Evolutionary conservation across 202 grass and related monocot species (phyloP).

Genomic region (Musa balbisiana): DNA sequence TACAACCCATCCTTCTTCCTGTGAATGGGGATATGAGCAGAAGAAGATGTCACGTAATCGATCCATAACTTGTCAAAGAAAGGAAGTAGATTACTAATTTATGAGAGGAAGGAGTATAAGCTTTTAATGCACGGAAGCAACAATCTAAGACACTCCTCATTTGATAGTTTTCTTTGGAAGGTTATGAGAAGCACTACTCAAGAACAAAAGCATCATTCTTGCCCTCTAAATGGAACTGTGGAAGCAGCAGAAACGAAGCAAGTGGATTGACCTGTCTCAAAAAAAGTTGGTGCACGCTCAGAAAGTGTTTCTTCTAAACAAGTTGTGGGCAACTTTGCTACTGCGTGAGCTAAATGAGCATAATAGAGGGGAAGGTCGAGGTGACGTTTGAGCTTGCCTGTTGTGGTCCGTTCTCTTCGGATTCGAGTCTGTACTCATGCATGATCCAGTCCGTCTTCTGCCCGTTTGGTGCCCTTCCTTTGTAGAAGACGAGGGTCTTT

Average conservation of each 20-base stretch:
- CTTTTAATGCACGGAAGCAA: too few species aligned
- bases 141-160: too few species aligned
- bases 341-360: neutral
- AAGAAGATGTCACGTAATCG: neutral
- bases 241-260: too few species aligned
- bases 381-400: constrained; percentile 26
- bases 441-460: constrained; percentile 56
- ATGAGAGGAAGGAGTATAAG: neutral
- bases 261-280: too few species aligned
- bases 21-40: neutral
- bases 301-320: too few species aligned
- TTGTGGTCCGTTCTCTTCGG: constrained; percentile 42
- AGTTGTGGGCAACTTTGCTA: too few species aligned
- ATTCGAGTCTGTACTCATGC: constrained; percentile 47
- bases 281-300: too few species aligned
- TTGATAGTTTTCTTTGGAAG: neutral
- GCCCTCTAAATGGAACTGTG: too few species aligned
- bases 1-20: constrained; percentile 99
- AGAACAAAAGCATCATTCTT: too few species aligned
- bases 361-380: neutral
- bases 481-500: constrained; percentile 49
- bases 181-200: neutral
- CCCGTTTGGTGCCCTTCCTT: constrained; percentile 51
- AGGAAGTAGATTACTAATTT: neutral
- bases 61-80: too few species aligned